Evolutionary conservation across 2,329 filamentous ascomycete genomes (phyloP).

Genomic region (Hysterium pulicare): DNA sequence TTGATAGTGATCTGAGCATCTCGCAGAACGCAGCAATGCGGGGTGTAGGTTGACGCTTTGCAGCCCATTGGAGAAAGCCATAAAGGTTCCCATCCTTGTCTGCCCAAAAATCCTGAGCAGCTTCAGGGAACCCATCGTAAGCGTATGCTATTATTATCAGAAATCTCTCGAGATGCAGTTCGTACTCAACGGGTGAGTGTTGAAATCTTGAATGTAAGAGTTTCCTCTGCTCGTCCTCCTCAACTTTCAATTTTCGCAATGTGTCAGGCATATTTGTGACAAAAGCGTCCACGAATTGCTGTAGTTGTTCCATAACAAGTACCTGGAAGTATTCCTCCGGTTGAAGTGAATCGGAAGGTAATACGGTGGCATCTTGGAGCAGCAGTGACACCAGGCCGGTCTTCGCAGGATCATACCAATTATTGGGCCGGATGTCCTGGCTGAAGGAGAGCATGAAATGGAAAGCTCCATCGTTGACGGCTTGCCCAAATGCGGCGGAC

Average conservation of each 20-base stretch:
- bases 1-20: constrained; percentile 85
- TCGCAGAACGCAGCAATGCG: constrained; percentile 95
- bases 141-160: constrained; percentile 88
- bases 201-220: constrained; percentile 44
- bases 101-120: constrained; percentile 71
- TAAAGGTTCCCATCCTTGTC: constrained; percentile 90
- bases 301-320: constrained; percentile 74
- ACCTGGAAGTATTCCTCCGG: constrained; percentile 71
- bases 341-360: constrained; percentile 64
- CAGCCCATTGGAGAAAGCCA: constrained; percentile 97
- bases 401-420: constrained; percentile 86
- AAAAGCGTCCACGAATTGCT: constrained; percentile 85
- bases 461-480: constrained; percentile 83
- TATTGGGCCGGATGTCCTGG: constrained; percentile 72
- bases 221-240: constrained; percentile 81
- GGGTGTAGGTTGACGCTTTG: constrained; percentile 89
- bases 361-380: constrained; percentile 70
- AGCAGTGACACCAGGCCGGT: constrained; percentile 78
- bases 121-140: constrained; percentile 80
- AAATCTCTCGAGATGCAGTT: constrained; percentile 74
- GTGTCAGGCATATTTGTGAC: constrained; percentile 95
- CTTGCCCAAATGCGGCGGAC: constrained; percentile 69
- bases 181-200: constrained; percentile 51
- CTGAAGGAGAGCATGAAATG: constrained; percentile 87
- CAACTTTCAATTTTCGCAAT: constrained; percentile 75